Percentiles rank a stretch among this genome's conserved stretches.
Conservation (phyloP, 192 early-diverging fungal genomes). For the Coemansia sp. region DNA sequence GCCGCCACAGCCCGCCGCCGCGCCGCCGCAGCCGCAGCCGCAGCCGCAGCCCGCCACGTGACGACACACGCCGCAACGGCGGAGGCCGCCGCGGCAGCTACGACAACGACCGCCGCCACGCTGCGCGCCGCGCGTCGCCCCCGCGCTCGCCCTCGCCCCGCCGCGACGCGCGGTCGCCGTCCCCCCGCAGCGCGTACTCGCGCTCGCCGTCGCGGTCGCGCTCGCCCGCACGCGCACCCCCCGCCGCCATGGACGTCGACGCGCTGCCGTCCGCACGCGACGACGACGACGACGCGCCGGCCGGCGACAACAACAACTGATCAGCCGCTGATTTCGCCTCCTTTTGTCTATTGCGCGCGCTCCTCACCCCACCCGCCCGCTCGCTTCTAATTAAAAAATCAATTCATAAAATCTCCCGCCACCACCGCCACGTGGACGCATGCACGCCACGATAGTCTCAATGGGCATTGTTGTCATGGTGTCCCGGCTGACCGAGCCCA, state of each 20-base stretch:
- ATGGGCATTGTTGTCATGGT: not conserved
- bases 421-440: too few species aligned
- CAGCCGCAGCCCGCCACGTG: slow-evolving; percentile 9
- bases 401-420: too few species aligned
- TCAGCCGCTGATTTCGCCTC: not conserved
- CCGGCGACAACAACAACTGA: not conserved
- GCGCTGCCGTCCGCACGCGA: slow-evolving; percentile 12
- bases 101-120: slow-evolving; percentile 3
- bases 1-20: not conserved
- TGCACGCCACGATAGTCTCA: too few species aligned
- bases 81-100: slow-evolving; percentile 3
- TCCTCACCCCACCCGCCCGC: too few species aligned
- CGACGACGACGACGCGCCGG: slow-evolving; percentile 9
- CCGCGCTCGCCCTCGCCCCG: slow-evolving; percentile 1
- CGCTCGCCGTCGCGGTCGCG: slow-evolving; percentile 22
- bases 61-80: not conserved
- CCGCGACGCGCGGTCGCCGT: slow-evolving; percentile 2
- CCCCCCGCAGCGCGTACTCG: slow-evolving; percentile 9
- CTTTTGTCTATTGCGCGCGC: not conserved
- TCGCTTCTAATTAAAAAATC: not conserved
- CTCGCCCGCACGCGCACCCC: slow-evolving; percentile 11
- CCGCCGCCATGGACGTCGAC: slow-evolving; percentile 3
- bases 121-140: not conserved
- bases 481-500: too few species aligned
- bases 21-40: slow-evolving; percentile 13